A percentile compares a stretch with the other conserved stretches of the same genome.
Conservation (phyloP, 73 alveolate genomes). For the Paramecium tetraurelia region DNA sequence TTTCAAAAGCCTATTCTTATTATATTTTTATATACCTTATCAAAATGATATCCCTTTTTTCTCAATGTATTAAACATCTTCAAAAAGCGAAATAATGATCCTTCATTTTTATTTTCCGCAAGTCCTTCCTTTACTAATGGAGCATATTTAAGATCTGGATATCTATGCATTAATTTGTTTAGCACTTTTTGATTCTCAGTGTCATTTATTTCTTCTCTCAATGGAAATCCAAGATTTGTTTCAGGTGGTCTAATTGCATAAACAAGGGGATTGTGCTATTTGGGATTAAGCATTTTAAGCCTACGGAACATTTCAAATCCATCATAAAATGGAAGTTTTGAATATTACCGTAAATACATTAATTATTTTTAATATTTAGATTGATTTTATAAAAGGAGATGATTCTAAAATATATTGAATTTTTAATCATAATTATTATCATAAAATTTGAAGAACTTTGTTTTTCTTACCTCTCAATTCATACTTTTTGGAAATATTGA, state of each 20-base stretch:
- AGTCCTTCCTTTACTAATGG: not conserved
- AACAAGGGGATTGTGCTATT: not conserved
- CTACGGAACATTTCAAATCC: not conserved
- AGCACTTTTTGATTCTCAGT: not conserved
- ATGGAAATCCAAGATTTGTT: conserved; percentile 6
- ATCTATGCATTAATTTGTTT: not conserved
- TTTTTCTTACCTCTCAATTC: not conserved
- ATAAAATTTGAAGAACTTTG: not conserved
- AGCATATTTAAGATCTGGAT: conserved; percentile 42
- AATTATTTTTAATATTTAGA: not conserved
- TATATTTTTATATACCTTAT: not conserved
- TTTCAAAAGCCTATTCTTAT: not conserved
- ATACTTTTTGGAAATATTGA: not conserved
- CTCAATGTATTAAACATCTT: not conserved
- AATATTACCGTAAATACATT: conserved; percentile 31
- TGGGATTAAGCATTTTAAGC: not conserved
- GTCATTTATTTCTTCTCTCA: not conserved
- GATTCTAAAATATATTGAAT: not conserved
- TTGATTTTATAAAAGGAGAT: not conserved
- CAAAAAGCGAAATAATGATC: not conserved
- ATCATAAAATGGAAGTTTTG: conserved; percentile 25
- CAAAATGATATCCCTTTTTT: not conserved
- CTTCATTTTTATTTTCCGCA: not conserved
- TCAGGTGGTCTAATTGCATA: conserved; percentile 24
- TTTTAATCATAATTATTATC: not conserved